Base-by-base conservation (phyloP, 306 rosid species). In the Cajanus cajan region DNA sequence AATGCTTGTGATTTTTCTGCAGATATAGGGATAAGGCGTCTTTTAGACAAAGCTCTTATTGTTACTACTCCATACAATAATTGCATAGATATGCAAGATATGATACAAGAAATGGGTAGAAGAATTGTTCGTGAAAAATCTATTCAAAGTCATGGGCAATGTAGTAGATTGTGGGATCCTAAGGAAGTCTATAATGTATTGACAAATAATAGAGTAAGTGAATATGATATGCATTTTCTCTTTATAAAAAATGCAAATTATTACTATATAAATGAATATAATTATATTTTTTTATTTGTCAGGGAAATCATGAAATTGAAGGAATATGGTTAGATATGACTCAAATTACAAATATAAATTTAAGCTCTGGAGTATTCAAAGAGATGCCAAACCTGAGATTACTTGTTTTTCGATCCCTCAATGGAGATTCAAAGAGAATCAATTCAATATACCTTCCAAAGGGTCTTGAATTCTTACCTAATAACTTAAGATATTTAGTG, bases 91-190 rank as follows among this genome's bases (percentile, higher is more conserved):
- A 77, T 77, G 80, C 86, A 82, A 24, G 85, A 78, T 14, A 11
- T 78, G 57, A 43, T 87, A 10, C 86, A 82, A n/a, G 43, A 36
- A 36, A 64, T 78, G 78, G 88, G 86, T 14, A 14, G 21, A 24
- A 31, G 43, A 36, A 41, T 82, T 16, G 70, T 82, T 41, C 63
- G 31, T 1, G 18, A 70, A 77, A 79, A 82, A 71, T 82, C 62
- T 12, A 1, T 0, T 0, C 33, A 63, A 24, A 10, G 33, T 0
- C 57, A 76, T 0, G 76, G 58, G 33, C 58, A 51, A 51, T 50
- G 50, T 0, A 78, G 86, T 5, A 43, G 83, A 14, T 44, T 72
- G 11, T 63, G 65, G 54, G 39, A 52, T 19, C 8, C 9, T 1
- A 22, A 72, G 2, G 83, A 78, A n/a, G 15, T 78, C 0, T 16